Evolutionary conservation across 2,329 filamentous ascomycete species (phyloP).

Genomic region (Endoconidiophora polonica): DNA sequence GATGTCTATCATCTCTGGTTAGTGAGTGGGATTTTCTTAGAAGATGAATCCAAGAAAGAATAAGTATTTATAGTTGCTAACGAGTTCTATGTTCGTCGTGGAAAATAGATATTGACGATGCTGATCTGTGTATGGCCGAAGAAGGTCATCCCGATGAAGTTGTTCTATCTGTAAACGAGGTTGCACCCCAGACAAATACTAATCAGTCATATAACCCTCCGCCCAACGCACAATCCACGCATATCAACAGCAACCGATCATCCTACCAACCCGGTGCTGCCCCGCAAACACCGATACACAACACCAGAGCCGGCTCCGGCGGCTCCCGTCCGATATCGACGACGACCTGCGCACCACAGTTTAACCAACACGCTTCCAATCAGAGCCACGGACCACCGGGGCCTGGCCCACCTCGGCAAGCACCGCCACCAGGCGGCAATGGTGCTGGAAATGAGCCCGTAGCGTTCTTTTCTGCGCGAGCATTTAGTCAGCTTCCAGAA

Average conservation of each 20-base stretch:
- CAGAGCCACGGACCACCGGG: not conserved
- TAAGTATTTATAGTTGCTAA: not conserved
- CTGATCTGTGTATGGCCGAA: slow-evolving; percentile 53
- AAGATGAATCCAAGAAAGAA: too few relatives aligned
- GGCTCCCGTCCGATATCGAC: not conserved
- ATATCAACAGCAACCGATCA: slow-evolving; percentile 9
- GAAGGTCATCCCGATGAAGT: slow-evolving; percentile 64
- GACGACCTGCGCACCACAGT: not conserved
- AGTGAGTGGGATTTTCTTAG: too few relatives aligned
- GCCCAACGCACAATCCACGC: slow-evolving; percentile 13
- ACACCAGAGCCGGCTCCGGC: not conserved
- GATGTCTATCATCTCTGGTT: not conserved
- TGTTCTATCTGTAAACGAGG: slow-evolving; percentile 28
- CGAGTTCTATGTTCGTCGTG: not conserved
- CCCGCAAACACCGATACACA: slow-evolving; percentile 3
- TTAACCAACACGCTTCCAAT: not conserved
- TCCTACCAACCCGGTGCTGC: slow-evolving; percentile 1
- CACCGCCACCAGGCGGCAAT: slow-evolving; percentile 5
- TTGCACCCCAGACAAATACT: not conserved
- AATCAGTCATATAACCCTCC: not conserved
- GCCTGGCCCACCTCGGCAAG: not conserved
- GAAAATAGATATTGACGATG: slow-evolving; percentile 52
- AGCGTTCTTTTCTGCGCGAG: slow-evolving; percentile 56
- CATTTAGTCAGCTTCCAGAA: slow-evolving; percentile 39
- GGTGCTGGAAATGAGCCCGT: slow-evolving; percentile 25